phyloP scores from a whole-genome alignment of 2,329 filamentous ascomycete genomes.

The Cercospora zeina region DNA sequence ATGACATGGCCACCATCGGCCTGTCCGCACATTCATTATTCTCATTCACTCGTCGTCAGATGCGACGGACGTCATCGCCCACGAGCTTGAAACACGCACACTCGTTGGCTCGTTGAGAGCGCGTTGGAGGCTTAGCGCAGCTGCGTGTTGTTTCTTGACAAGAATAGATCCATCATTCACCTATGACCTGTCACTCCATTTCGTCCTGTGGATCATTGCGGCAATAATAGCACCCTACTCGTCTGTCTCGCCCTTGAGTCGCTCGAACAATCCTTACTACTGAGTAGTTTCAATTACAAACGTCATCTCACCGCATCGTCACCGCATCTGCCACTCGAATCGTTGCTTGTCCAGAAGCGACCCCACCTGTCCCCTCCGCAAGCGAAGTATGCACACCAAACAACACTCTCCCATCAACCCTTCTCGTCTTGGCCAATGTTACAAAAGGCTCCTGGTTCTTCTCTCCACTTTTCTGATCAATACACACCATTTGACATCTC shows the following conservation, averaged over 20 bases:
- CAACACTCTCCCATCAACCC: constrained; percentile 78
- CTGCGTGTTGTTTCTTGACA: too few relatives aligned
- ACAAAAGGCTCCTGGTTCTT: constrained; percentile 83
- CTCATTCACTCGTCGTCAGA: not conserved
- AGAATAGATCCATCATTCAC: too few relatives aligned
- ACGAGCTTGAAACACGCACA: not conserved
- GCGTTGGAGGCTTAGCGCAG: not conserved
- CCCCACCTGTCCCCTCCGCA: too few relatives aligned
- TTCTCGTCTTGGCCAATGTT: constrained; percentile 82
- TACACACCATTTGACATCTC: constrained; percentile 93
- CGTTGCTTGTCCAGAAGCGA: not conserved
- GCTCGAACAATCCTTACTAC: too few relatives aligned
- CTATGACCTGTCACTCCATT: too few relatives aligned
- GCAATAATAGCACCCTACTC: too few relatives aligned
- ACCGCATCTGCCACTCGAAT: constrained; percentile 6
- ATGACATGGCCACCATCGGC: constrained; percentile 4
- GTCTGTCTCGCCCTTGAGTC: too few relatives aligned
- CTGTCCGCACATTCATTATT: not conserved
- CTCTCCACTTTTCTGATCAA: constrained; percentile 78
- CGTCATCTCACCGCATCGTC: not conserved
- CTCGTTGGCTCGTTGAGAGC: not conserved
- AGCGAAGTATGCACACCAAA: constrained; percentile 74
- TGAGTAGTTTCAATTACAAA: too few relatives aligned
- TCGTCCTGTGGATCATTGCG: too few relatives aligned
- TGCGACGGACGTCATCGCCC: not conserved